Conservation (phyloP, 768 basidiomycete genomes). For the Hypsizygus marmoreus region DNA sequence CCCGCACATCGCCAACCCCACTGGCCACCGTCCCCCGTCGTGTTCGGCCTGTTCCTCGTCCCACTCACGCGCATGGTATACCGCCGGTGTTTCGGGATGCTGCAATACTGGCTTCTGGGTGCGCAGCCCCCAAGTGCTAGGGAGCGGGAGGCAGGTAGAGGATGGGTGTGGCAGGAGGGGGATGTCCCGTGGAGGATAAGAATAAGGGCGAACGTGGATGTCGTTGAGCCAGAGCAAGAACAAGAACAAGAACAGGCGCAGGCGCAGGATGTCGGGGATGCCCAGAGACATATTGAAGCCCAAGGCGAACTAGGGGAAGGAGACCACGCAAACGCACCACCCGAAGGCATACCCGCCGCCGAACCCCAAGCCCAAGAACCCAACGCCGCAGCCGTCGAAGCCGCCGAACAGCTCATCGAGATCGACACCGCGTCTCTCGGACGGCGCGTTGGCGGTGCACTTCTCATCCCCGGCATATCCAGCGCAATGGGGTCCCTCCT, state of each 20-base stretch:
- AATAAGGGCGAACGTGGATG: conserved; percentile 29
- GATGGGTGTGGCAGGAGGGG: conserved; percentile 26
- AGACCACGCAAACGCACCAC: background rate
- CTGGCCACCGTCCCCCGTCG: conserved; percentile 65
- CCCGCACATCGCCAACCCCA: conserved; percentile 25
- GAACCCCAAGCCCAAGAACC: conserved; percentile 28
- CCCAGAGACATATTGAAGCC: conserved; percentile 9
- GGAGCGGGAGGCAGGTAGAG: conserved; percentile 19
- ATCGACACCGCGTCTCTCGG: conserved; percentile 63
- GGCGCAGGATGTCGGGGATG: conserved; percentile 2
- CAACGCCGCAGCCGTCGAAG: conserved; percentile 44
- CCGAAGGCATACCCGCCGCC: conserved; percentile 18
- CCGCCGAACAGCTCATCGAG: conserved; percentile 60
- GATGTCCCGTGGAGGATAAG: conserved; percentile 37
- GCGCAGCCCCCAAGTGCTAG: conserved; percentile 31
- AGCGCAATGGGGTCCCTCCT: conserved; percentile 65
- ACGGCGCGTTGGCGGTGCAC: conserved; percentile 66
- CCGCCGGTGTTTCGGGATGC: conserved; percentile 36
- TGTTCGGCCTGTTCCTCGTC: conserved; percentile 54
- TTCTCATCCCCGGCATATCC: conserved; percentile 68
- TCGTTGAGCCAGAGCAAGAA: conserved; percentile 17
- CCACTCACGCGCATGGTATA: conserved; percentile 51
- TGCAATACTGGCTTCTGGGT: conserved; percentile 48
- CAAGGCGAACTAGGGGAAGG: conserved; percentile 8
- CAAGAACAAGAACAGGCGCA: conserved; percentile 15